These are phyloP conservation scores for Leccinum ponderosum DNA, from an alignment of 1,284 basidiomycete species.

Conservation along the genomic window DNA sequence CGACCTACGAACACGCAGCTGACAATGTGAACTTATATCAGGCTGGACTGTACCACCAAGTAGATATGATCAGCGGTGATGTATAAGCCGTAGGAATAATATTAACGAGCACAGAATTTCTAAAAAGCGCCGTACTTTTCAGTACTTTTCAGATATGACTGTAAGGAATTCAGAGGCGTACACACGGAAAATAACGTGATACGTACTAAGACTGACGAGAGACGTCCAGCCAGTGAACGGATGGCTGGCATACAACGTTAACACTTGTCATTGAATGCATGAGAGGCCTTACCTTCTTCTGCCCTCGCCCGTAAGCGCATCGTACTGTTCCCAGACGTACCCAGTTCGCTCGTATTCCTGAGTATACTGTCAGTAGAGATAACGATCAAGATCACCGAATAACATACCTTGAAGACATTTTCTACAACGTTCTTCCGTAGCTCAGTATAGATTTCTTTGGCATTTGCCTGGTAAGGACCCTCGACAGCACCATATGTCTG, in stretches of 20 bases:
- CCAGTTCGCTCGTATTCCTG: slow-evolving; percentile 91
- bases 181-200: slow-evolving; percentile 15
- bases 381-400: not conserved
- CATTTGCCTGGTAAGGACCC: slow-evolving; percentile 80
- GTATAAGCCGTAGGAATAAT: not conserved
- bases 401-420: slow-evolving; percentile 77
- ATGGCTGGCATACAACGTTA: slow-evolving; percentile 54
- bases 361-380: slow-evolving; percentile 17
- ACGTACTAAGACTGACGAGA: slow-evolving; percentile 73
- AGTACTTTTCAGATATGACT: slow-evolving; percentile 65
- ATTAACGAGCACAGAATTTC: not conserved
- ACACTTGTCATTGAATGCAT: slow-evolving; percentile 4
- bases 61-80: not conserved
- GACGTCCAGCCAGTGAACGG: slow-evolving; percentile 95
- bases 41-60: not conserved
- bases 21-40: not conserved
- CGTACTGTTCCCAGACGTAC: slow-evolving; percentile 97
- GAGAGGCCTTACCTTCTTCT: slow-evolving; percentile 63
- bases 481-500: slow-evolving; percentile 77
- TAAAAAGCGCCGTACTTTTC: slow-evolving; percentile 6
- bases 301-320: slow-evolving; percentile 80
- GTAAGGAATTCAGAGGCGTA: slow-evolving; percentile 10
- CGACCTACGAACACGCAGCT: not conserved
- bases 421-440: slow-evolving; percentile 81
- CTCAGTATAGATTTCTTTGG: slow-evolving; percentile 76